Base-by-base conservation (phyloP, 345 rosid species). In the Pelargonium nanum region DNA sequence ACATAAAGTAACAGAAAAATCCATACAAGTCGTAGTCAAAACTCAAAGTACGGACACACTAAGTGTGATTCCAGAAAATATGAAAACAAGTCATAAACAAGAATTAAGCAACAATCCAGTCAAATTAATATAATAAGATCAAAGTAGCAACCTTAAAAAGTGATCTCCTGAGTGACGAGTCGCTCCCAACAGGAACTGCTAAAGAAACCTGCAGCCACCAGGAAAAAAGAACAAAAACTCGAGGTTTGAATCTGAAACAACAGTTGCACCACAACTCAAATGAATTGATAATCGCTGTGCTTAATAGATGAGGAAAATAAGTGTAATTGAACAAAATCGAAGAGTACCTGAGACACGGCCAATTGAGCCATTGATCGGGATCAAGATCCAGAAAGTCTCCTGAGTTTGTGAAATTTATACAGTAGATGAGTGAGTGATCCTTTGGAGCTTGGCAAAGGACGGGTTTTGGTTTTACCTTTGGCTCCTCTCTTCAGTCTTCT, bases 291-390 rank as follows among this genome's bases (percentile, higher is more conserved):
- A 28, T 28, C 32, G 7, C 32, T 28, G 4, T 28, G 7, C 32
- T 28, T 2, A 28, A 7, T 7, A 28, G 32, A 28, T 28, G 3
- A 28, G 3, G 32, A 28, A 28, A 28, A 28, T 3, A 28, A 28
- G 32, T 2, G 7, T 2, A 28, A 28, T 2, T 28, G 32, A 28
- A 28, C 32, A 28, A 28, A 28, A 28, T 7, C 32, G 4, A 3
- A 28, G 32, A 28, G n/a, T n/a, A 80, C 85, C 85, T 76, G 80
- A 13, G 85, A 76, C 4, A 75, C 45, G 30, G 77, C 73, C 20
- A 56, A 68, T 59, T 76, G 77, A 51, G 85, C 76, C 89, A 84
- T 81, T 19, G 44, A 22, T 23, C n/a, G 17, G 28, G 55, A 23
- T 34, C 53, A 5, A 40, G 25, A 22, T 50, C 19, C 16, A 21